phyloP scores from a whole-genome alignment of 306 rosid genomes.

The Begonia peltatifolia region DNA sequence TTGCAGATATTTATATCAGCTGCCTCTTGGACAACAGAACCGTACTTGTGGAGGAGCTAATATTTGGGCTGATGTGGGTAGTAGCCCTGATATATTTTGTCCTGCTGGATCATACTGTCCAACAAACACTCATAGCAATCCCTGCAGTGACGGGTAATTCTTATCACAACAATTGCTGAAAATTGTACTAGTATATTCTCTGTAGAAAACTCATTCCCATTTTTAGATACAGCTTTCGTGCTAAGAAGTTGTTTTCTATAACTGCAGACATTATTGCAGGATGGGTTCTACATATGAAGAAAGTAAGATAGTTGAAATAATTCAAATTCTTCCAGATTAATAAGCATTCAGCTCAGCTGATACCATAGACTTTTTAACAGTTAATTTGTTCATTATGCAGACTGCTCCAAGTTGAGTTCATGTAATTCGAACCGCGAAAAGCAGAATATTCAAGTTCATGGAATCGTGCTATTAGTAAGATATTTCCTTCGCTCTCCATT shows the following conservation, averaged over 20 bases:
- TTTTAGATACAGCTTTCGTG: background rate
- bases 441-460: slow-evolving; percentile 72
- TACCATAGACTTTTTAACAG: too few relatives aligned
- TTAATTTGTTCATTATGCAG: slow-evolving; percentile 30
- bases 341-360: too few relatives aligned
- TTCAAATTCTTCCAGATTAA: background rate
- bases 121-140: slow-evolving; percentile 36
- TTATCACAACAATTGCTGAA: slow-evolving; percentile 3
- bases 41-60: slow-evolving; percentile 97
- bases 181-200: too few relatives aligned
- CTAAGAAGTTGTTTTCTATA: slow-evolving; percentile 10
- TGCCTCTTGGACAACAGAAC: slow-evolving; percentile 64
- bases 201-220: too few relatives aligned
- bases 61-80: slow-evolving; percentile 72
- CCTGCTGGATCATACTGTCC: slow-evolving; percentile 90
- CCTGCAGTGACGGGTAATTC: slow-evolving; percentile 75
- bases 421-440: slow-evolving; percentile 58
- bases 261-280: slow-evolving; percentile 81
- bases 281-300: slow-evolving; percentile 74
- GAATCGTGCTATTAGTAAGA: slow-evolving; percentile 82
- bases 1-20: slow-evolving; percentile 74
- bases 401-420: slow-evolving; percentile 78
- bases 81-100: slow-evolving; percentile 67
- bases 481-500: background rate
- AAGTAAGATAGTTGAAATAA: slow-evolving; percentile 24